Conservation (phyloP, 805 yeast genomes). For the Spathaspora boniae region DNA sequence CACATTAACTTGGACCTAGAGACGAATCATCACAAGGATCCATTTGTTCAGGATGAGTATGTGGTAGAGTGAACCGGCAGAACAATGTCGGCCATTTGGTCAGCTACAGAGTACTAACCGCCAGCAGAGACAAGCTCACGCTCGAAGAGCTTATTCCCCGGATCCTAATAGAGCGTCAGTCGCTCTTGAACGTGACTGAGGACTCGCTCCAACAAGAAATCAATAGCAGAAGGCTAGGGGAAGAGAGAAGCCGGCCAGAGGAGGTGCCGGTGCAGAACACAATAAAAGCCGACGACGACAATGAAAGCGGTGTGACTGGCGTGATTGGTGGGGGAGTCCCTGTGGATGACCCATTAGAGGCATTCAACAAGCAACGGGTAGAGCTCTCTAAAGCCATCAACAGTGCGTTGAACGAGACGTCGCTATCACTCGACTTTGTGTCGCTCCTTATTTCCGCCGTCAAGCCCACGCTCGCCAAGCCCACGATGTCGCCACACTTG, state of each 20-base stretch:
- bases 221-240: slow-evolving; percentile 11
- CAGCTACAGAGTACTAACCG: slow-evolving; percentile 10
- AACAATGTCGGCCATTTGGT: too few relatives aligned
- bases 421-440: slow-evolving; percentile 81
- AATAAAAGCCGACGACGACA: slow-evolving; percentile 10
- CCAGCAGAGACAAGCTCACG: slow-evolving; percentile 36
- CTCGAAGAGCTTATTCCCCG: slow-evolving; percentile 56
- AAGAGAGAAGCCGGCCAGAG: slow-evolving; percentile 7
- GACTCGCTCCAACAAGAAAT: slow-evolving; percentile 48
- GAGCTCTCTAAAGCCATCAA: slow-evolving; percentile 52
- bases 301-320: too few relatives aligned
- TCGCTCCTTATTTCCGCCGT: slow-evolving; percentile 76
- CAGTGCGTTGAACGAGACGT: slow-evolving; percentile 82
- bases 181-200: slow-evolving; percentile 59
- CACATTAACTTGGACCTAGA: slow-evolving; percentile 13
- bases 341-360: slow-evolving; percentile 27
- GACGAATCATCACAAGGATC: slow-evolving; percentile 32
- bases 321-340: slow-evolving; percentile 13
- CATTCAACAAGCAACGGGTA: slow-evolving; percentile 48
- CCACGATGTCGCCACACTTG: slow-evolving; percentile 85
- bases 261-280: slow-evolving; percentile 9
- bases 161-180: slow-evolving; percentile 55
- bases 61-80: slow-evolving; percentile 17
- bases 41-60: slow-evolving; percentile 39
- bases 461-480: slow-evolving; percentile 80